Evolutionary conservation across 176 grass and related monocot genomes (phyloP).

Genomic region (Areca catechu): DNA sequence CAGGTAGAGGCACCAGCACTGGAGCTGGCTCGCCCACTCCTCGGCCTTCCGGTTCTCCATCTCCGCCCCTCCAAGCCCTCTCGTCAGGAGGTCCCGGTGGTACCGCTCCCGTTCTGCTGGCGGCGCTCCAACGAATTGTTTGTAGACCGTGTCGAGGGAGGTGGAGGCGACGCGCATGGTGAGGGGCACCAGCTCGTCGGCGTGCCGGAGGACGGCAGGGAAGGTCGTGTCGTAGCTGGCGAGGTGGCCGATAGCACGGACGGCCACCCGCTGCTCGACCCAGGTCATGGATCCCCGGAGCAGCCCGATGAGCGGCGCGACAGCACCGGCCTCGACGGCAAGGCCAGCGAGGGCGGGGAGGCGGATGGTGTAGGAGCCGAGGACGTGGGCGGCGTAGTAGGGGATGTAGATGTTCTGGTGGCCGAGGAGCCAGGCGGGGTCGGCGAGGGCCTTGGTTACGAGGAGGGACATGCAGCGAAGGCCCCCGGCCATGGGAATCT

Average conservation of each 20-base stretch:
- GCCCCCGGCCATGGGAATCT: slow-evolving; percentile 67
- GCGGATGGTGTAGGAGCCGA: slow-evolving; percentile 84
- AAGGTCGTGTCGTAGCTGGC: slow-evolving; percentile 83
- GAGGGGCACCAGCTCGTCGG: slow-evolving; percentile 52
- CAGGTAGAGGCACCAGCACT: slow-evolving; percentile 94
- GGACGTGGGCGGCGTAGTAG: slow-evolving; percentile 74
- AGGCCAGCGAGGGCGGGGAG: slow-evolving; percentile 49
- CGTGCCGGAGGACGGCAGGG: slow-evolving; percentile 36
- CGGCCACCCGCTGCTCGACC: slow-evolving; percentile 76
- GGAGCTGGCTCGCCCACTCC: slow-evolving; percentile 97
- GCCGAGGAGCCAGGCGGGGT: slow-evolving; percentile 35
- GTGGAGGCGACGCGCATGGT: slow-evolving; percentile 38
- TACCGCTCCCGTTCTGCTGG: slow-evolving; percentile 45
- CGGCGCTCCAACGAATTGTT: slow-evolving; percentile 26
- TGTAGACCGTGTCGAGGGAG: slow-evolving; percentile 49
- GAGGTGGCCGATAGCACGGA: slow-evolving; percentile 75
- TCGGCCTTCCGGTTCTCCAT: slow-evolving; percentile 73
- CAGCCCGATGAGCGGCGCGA: slow-evolving; percentile 40
- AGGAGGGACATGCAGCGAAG: slow-evolving; percentile 89
- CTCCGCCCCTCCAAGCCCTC: slow-evolving; percentile 34
- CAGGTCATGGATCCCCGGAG: slow-evolving; percentile 64
- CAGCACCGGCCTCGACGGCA: slow-evolving; percentile 46
- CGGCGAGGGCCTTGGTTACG: slow-evolving; percentile 42
- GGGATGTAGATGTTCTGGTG: slow-evolving; percentile 55
- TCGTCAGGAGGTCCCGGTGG: slow-evolving; percentile 55